These are phyloP conservation scores for Cyberlindnera xylosilytica DNA, from an alignment of 805 yeast species.

Conservation along the genomic window DNA sequence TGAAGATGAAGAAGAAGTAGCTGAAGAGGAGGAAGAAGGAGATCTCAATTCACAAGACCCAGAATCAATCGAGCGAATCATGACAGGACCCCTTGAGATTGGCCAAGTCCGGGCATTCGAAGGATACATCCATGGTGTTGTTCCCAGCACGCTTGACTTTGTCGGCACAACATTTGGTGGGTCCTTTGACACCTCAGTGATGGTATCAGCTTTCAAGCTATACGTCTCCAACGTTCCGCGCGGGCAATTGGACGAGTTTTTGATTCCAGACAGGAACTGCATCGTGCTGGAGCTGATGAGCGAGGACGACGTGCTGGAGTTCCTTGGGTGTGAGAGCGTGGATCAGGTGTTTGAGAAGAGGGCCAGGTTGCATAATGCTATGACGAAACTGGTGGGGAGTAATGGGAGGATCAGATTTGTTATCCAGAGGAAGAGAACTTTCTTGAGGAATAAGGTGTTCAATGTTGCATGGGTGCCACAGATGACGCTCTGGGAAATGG, in stretches of 20 bases:
- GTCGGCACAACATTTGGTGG: constrained; percentile 6
- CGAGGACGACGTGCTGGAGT: constrained; percentile 1
- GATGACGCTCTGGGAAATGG: background rate
- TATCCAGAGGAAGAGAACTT: background rate
- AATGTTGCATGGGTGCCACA: background rate
- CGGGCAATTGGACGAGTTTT: background rate
- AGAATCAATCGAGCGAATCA: background rate
- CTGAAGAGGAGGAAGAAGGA: too few species aligned
- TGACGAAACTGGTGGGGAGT: background rate
- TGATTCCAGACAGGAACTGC: constrained; percentile 10
- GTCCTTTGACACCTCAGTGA: constrained; percentile 1
- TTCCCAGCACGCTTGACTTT: background rate
- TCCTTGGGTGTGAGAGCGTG: constrained; percentile 4
- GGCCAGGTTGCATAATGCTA: background rate
- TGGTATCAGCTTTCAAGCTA: constrained; percentile 3
- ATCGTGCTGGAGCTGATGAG: constrained; percentile 2
- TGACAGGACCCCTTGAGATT: background rate
- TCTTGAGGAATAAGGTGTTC: background rate
- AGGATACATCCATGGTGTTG: constrained; percentile 2
- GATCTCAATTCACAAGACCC: too few species aligned
- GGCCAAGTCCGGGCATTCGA: background rate
- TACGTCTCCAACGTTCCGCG: constrained; percentile 6
- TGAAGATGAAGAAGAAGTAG: too few species aligned
- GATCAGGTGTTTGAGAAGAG: background rate
- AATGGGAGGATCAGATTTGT: background rate